Evolutionary conservation across 805 yeast species (phyloP).

Genomic region (Candida koratica): DNA sequence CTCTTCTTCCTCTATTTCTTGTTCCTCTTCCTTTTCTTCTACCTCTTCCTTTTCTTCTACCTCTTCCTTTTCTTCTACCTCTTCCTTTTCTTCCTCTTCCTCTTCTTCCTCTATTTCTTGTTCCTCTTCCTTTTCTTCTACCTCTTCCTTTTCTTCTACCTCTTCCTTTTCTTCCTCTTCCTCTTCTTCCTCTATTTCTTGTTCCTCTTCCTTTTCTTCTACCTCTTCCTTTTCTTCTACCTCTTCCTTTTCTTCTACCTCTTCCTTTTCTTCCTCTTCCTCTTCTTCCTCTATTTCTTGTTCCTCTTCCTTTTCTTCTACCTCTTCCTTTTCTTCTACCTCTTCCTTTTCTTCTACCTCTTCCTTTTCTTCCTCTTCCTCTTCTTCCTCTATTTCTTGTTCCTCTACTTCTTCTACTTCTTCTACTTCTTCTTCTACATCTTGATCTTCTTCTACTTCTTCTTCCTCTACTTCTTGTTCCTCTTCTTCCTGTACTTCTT

Average conservation of each 20-base stretch:
- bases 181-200: slow-evolving; percentile 8
- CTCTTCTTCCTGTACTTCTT: slow-evolving; percentile 1
- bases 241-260: background rate
- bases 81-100: too few relatives aligned
- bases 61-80: too few relatives aligned
- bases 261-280: background rate
- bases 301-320: background rate
- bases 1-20: too few relatives aligned
- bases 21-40: too few relatives aligned
- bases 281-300: background rate
- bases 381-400: background rate
- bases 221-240: background rate
- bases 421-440: slow-evolving; percentile 3
- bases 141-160: slow-evolving; percentile 11
- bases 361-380: background rate
- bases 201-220: background rate
- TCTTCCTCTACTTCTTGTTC: slow-evolving; percentile 3
- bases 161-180: slow-evolving; percentile 11
- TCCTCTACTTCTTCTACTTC: slow-evolving; percentile 8
- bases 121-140: too few relatives aligned
- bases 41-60: too few relatives aligned
- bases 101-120: too few relatives aligned
- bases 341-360: slow-evolving; percentile 1
- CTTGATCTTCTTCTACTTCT: slow-evolving; percentile 11
- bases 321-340: slow-evolving; percentile 3